A percentile compares a stretch with the other conserved stretches of the same genome.
These are phyloP conservation scores for Ustilago tritici DNA, from an alignment of 1,284 basidiomycete genomes.

Conservation along the genomic window DNA sequence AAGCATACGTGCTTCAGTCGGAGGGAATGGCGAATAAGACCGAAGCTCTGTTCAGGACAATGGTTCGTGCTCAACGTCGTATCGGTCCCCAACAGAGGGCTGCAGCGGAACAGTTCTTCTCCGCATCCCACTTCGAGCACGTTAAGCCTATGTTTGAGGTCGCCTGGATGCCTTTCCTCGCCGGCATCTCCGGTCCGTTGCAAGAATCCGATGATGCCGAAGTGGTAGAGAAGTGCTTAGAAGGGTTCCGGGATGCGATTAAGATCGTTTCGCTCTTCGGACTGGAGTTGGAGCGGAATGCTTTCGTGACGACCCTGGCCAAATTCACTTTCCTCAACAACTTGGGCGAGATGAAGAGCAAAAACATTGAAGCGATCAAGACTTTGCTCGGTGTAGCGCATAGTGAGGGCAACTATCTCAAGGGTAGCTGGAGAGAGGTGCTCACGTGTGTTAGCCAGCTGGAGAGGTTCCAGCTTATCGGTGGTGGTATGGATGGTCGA, in stretches of 20 bases:
- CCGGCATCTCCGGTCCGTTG: constrained; percentile 67
- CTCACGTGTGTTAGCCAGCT: constrained; percentile 68
- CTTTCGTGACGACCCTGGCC: constrained; percentile 69
- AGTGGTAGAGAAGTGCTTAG: constrained; percentile 61
- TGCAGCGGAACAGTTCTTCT: constrained; percentile 68
- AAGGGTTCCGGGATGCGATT: constrained; percentile 68
- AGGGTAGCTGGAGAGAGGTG: constrained; percentile 69
- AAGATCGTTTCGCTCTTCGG: constrained; percentile 69
- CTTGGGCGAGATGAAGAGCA: constrained; percentile 69
- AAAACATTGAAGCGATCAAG: constrained; percentile 70
- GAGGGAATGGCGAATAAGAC: constrained; percentile 69
- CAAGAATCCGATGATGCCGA: constrained; percentile 67
- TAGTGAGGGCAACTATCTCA: constrained; percentile 68
- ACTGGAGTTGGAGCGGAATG: constrained; percentile 68
- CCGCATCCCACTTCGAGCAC: constrained; percentile 69
- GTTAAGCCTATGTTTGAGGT: constrained; percentile 70
- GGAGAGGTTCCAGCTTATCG: constrained; percentile 69
- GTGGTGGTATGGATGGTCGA: constrained; percentile 70
- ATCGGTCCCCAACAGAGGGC: constrained; percentile 62
- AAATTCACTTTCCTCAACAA: constrained; percentile 70
- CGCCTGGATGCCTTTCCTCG: constrained; percentile 69
- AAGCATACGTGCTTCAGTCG: constrained; percentile 68
- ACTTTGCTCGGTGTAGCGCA: constrained; percentile 67
- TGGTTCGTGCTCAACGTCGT: constrained; percentile 67
- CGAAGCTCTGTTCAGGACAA: constrained; percentile 69